These are phyloP conservation scores for Exophiala spinifera DNA, from an alignment of 2,329 filamentous ascomycete genomes.

Conservation along the genomic window DNA sequence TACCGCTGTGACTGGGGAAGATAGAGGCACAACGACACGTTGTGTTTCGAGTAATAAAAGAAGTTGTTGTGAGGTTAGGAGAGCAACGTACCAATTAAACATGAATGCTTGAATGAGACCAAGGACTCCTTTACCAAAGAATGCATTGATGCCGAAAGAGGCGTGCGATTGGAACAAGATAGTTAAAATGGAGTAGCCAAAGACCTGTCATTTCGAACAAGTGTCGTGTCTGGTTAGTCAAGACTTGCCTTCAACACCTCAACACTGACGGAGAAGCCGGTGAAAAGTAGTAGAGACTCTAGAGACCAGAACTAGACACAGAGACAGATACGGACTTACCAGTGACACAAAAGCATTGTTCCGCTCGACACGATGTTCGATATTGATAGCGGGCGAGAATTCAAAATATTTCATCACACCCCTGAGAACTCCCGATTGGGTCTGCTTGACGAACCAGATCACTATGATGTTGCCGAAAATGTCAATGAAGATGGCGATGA, in stretches of 20 bases:
- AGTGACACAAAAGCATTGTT: constrained; percentile 64
- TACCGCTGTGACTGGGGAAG: too few species aligned
- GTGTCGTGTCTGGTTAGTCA: background rate
- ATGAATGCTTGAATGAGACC: constrained; percentile 40
- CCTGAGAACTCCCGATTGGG: constrained; percentile 1
- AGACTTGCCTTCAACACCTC: too few species aligned
- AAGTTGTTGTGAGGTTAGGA: too few species aligned
- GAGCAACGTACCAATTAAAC: constrained; percentile 17
- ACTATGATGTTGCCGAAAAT: constrained; percentile 46
- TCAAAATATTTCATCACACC: constrained; percentile 43
- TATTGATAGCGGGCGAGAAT: constrained; percentile 61
- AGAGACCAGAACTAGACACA: too few species aligned
- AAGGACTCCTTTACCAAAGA: constrained; percentile 62
- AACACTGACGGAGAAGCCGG: background rate
- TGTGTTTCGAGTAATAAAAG: too few species aligned
- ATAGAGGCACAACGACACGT: too few species aligned
- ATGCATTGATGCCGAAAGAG: constrained; percentile 30
- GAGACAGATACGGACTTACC: constrained; percentile 28
- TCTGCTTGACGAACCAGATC: constrained; percentile 36
- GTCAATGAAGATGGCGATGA: constrained; percentile 56
- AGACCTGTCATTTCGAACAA: constrained; percentile 35
- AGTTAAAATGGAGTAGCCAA: constrained; percentile 62
- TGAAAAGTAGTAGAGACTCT: too few species aligned
- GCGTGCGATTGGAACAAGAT: constrained; percentile 35
- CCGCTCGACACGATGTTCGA: constrained; percentile 64